Conservation (phyloP, 75 land plant genomes). For the Pinus tabuliformis region DNA sequence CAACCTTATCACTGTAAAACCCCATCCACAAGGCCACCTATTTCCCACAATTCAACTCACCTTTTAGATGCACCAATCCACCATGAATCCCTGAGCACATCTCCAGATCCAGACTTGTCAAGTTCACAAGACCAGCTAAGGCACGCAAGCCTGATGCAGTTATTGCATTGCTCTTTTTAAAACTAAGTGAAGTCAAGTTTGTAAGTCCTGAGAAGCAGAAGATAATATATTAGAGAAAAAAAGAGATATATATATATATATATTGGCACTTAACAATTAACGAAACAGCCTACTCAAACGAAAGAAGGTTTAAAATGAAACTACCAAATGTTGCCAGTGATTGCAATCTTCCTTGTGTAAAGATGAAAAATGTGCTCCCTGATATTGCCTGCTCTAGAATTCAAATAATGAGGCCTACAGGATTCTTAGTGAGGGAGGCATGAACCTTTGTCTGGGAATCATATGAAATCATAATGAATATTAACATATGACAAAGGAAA, state of each 20-base stretch:
- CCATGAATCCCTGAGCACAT: conserved; percentile 85
- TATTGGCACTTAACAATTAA: not conserved
- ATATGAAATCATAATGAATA: conserved; percentile 2
- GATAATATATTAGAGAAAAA: conserved; percentile 2
- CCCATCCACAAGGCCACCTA: not conserved
- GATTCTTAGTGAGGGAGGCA: not conserved
- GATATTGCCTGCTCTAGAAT: not conserved
- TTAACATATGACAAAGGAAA: not conserved
- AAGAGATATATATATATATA: not conserved
- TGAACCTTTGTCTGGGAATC: not conserved
- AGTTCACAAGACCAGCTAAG: conserved; percentile 55
- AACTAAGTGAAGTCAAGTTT: conserved; percentile 75
- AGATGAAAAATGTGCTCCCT: not conserved
- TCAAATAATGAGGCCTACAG: not conserved
- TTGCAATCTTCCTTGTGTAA: not conserved
- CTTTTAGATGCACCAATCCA: conserved; percentile 77
- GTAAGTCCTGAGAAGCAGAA: conserved; percentile 53
- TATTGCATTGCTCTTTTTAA: conserved; percentile 66
- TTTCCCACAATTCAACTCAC: conserved; percentile 19
- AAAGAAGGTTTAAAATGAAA: not conserved
- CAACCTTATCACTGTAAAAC: not conserved
- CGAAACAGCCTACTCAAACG: not conserved
- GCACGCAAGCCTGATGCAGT: conserved; percentile 75
- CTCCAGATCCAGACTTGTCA: conserved; percentile 79
- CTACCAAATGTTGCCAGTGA: too few species aligned